Evolutionary conservation across 169 alveolate genomes (phyloP), one percentile per base, ranked within the genome.

Genomic region (Cryptosporidium felis): DNA sequence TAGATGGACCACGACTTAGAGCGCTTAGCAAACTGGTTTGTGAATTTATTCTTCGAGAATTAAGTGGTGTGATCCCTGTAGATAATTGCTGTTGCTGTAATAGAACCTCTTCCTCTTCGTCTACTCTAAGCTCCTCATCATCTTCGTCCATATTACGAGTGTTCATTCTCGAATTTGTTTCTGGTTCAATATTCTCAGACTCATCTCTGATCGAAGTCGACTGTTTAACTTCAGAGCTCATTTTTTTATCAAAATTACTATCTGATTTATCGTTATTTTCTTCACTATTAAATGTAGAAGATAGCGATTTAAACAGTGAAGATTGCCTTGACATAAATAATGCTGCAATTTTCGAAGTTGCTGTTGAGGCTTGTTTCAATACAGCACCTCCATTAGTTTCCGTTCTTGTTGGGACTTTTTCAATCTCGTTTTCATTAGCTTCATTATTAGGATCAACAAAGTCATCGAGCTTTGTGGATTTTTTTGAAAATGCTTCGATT

Each of bases 1-100:
- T 74, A 21, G 85, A 74, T 3, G 85, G 74, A 5, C 85, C 85
- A 16, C 85, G 49, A 74, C 85, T 74, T 23, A 74, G 44, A 5
- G 85, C 85, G 40, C 85, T 74, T 38, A 74, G 14, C 56, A 74
- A 56, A 53, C 85, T 74, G 32, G 85, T 36, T 38, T 74, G 85
- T 3, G 85, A 74, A 14, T 74, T 74, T 14, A 74, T 74, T 53
- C 85, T 49, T n/a, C 65, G 30, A 38, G 85, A 53, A 16, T 56
- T 74, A 6, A 74, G 41, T 4, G 85, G 56, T 5, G 18, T 38
- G 36, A 56, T 34, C 21, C 74, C 74, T 32, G 85, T 26, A 12
- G 56, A 53, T 8, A 36, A 41, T 21, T 74, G 85, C 49, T 65
- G 81, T 53, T 74, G 81, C 32, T 26, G 61, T 16, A 65, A 65